These are phyloP conservation scores for Betula pendula DNA, from an alignment of 306 rosid genomes.

Conservation along the genomic window DNA sequence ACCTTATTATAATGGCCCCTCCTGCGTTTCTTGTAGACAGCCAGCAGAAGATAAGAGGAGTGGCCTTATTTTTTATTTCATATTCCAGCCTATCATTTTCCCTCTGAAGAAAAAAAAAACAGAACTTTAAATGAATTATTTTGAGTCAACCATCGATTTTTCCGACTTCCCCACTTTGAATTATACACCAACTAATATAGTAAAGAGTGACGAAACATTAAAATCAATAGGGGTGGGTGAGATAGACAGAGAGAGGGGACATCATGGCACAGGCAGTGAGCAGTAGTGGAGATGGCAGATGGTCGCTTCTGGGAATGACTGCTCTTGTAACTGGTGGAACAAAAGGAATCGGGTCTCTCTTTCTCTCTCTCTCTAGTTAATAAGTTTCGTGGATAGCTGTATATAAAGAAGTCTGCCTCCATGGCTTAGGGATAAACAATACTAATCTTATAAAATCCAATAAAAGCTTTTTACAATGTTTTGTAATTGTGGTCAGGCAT, in stretches of 20 bases:
- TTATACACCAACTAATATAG: no score
- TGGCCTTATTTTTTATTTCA: no score
- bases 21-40: no score
- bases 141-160: no score
- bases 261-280: constrained; percentile 28
- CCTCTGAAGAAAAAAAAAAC: no score
- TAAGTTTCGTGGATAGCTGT: no score
- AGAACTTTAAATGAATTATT: no score
- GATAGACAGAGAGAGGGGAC: background rate
- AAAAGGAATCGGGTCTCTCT: constrained; percentile 29
- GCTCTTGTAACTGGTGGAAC: constrained; percentile 44
- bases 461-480: background rate
- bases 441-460: background rate
- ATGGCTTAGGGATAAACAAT: background rate
- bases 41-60: no score
- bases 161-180: no score
- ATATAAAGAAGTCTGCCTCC: background rate
- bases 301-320: constrained; percentile 46
- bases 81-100: no score
- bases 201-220: background rate
- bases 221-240: background rate
- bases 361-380: background rate
- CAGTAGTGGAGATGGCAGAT: constrained; percentile 25
- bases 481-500: constrained; percentile 20
- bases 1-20: no score